Evolutionary conservation across 441 rosid species (phyloP).

Genomic region (Aquilaria agallochum): DNA sequence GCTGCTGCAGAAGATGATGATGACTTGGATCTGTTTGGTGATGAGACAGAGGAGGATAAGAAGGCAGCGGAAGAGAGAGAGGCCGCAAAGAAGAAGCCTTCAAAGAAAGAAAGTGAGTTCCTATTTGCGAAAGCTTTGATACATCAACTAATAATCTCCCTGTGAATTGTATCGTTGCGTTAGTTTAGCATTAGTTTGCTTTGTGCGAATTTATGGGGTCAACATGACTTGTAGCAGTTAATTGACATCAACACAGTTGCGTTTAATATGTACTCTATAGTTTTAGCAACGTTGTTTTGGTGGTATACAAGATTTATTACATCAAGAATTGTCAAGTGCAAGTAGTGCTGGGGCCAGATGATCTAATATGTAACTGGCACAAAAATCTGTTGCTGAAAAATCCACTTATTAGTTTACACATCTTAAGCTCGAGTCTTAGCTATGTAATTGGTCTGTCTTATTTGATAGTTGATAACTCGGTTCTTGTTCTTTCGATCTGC

Average conservation of each 20-base stretch:
- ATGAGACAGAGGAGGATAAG: slow-evolving; percentile 77
- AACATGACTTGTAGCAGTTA: too few relatives aligned
- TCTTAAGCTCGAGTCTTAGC: neutral
- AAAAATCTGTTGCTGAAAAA: too few relatives aligned
- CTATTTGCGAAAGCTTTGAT: neutral
- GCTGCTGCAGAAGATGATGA: slow-evolving; percentile 56
- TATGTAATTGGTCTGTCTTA: too few relatives aligned
- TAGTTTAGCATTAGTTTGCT: neutral
- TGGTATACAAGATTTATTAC: too few relatives aligned
- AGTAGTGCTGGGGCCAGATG: too few relatives aligned
- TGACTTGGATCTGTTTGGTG: slow-evolving; percentile 72
- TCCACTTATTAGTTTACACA: too few relatives aligned
- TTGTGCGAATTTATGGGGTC: neutral
- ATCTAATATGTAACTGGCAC: too few relatives aligned
- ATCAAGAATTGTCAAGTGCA: too few relatives aligned
- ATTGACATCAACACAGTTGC: too few relatives aligned
- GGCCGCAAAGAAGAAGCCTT: slow-evolving; percentile 45
- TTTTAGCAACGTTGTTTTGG: too few relatives aligned
- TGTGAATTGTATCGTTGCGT: neutral
- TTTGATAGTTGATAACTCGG: neutral
- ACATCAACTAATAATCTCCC: neutral
- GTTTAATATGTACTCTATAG: too few relatives aligned
- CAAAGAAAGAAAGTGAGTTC: slow-evolving; percentile 57
- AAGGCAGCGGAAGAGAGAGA: slow-evolving; percentile 73
- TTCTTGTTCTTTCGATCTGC: neutral